Evolutionary conservation across 306 rosid species (phyloP), one percentile per base, ranked within the genome.

Genomic region (Gynostemma pentaphyllum): DNA sequence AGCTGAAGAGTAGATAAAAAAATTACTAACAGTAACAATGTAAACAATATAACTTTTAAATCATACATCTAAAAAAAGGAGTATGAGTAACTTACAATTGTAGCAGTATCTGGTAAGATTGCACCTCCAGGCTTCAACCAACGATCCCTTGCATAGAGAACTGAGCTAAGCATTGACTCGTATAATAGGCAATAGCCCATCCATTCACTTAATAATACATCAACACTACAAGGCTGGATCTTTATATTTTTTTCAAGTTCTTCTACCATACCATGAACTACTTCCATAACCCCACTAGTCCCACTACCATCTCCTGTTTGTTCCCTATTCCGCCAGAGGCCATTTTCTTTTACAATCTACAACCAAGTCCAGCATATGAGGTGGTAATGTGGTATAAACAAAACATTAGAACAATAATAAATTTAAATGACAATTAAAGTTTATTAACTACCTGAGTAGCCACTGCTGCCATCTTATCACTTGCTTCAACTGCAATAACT

Each of bases 51-150:
- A 30, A 69, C 26, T 45, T 61, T 30, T 34, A 37, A 16, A 60
- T 60, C 7, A 60, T 51, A 45, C 45, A 40, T 18, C 26, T 1
- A 28, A 36, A 28, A 23, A 5, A 37, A 26, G 46, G 30, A 46
- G 30, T 45, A 19, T 49, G 30, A 36, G 4, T 18, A 37, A 80
- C 96, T 82, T 81, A 91, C 98, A 69, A 88, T 86, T 30, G 99
- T 83, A 67, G 99, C 90, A 37, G 88, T 86, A 71, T 92, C 95
- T 18, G 96, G 99, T 68, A 92, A 95, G 68, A 88, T 86, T 50
- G 96, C 95, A 50, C 96, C 94, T 67, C 95, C 90, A 72, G 94
- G 94, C 76, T 86, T 92, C 87, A 92, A 75, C 92, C 92, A 92
- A 48, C 69, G 79, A 71, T 92, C 99, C 53, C 96, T 86, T 18